Conservation (phyloP, 202 grass and related monocot species). For the Brachypodium distachyon region DNA sequence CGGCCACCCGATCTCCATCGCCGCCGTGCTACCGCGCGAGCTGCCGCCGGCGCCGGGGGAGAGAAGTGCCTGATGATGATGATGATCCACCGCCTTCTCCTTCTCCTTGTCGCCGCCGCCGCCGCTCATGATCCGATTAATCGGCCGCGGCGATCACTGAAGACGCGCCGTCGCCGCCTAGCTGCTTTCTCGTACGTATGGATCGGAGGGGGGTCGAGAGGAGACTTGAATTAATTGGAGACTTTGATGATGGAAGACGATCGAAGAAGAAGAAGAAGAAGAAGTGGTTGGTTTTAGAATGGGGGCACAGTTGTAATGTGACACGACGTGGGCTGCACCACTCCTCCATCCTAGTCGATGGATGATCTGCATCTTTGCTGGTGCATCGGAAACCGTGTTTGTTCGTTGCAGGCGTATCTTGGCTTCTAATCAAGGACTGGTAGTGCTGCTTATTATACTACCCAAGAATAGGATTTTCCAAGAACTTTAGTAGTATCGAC, state of each 20-base stretch:
- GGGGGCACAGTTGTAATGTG: neutral
- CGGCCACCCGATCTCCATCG: constrained; percentile 67
- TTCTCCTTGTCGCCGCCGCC: constrained; percentile 1
- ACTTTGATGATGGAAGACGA: too few relatives aligned
- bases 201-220: neutral
- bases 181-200: neutral
- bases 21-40: neutral
- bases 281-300: neutral
- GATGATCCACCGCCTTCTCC: neutral
- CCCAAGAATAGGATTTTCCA: too few relatives aligned
- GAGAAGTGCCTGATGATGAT: too few relatives aligned
- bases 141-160: neutral
- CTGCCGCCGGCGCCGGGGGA: neutral
- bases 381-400: too few relatives aligned
- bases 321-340: constrained; percentile 6
- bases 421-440: constrained; percentile 10
- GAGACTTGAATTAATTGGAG: constrained; percentile 1
- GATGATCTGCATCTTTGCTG: too few relatives aligned
- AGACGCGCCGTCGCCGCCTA: neutral
- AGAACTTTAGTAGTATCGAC: too few relatives aligned
- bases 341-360: constrained; percentile 23
- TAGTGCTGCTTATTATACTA: too few relatives aligned
- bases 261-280: neutral
- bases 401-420: too few relatives aligned
- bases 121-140: neutral